Evolutionary conservation across 2,329 filamentous ascomycete genomes (phyloP).

Genomic region (Exophiala calicioides): DNA sequence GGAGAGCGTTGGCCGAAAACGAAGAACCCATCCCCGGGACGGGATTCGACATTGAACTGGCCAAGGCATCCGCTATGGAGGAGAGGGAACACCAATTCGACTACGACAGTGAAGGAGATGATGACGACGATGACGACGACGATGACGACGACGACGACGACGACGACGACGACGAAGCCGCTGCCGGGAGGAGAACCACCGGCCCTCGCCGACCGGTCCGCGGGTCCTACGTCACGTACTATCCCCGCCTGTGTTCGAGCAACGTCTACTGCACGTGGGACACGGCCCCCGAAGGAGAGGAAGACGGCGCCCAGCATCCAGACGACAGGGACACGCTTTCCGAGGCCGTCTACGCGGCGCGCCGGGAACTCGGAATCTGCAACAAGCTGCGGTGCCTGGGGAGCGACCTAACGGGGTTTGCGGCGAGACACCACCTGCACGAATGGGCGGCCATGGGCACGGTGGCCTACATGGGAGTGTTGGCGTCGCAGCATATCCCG

Average conservation of each 20-base stretch:
- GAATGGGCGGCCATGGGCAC: conserved; percentile 5
- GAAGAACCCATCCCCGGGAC: conserved; percentile 12
- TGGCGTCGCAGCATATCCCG: too few relatives aligned
- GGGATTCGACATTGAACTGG: conserved; percentile 13
- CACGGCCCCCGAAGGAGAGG: background rate
- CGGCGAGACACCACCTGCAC: conserved; percentile 1
- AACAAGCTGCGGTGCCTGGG: conserved; percentile 4
- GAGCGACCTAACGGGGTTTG: background rate
- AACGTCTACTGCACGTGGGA: conserved; percentile 26
- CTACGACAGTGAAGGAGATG: background rate
- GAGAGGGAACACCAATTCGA: background rate
- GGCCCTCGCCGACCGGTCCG: conserved; percentile 4
- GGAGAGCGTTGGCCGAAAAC: conserved; percentile 4
- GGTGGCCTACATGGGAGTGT: background rate
- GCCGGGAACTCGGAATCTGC: conserved; percentile 1
- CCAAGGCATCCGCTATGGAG: conserved; percentile 1
- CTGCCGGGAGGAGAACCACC: background rate
- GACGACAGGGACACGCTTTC: conserved; percentile 2
- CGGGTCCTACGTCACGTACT: conserved; percentile 24
- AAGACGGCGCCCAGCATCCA: background rate
- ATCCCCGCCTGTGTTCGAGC: conserved; percentile 15
- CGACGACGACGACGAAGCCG: background rate
- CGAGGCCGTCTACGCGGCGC: conserved; percentile 9
- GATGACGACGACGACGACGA: background rate
- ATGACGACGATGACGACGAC: background rate